These are phyloP conservation scores for Phellopilus nigrolimitatus DNA, from an alignment of 1,284 basidiomycete species.

Conservation along the genomic window DNA sequence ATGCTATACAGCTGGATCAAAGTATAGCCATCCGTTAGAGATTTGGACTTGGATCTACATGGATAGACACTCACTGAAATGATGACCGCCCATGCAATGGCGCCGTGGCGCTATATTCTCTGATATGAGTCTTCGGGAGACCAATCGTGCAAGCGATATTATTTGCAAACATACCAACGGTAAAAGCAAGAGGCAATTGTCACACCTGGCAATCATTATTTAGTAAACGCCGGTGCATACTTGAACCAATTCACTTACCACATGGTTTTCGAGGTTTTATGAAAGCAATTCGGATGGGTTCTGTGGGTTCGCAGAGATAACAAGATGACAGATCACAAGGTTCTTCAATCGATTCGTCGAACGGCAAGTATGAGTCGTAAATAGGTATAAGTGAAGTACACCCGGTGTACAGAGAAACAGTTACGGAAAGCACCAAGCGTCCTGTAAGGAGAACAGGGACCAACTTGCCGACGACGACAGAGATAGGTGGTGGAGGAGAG, in stretches of 20 bases:
- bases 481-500: slow-evolving; percentile 11
- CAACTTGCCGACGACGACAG: not conserved
- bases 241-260: slow-evolving; percentile 10
- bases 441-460: not conserved
- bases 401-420: no score
- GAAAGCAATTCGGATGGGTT: not conserved
- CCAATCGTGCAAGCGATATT: not conserved
- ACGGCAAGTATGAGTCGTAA: no score
- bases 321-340: not conserved
- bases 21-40: slow-evolving; percentile 1
- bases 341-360: no score
- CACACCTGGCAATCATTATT: no score
- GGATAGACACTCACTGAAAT: slow-evolving; percentile 46
- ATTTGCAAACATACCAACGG: slow-evolving; percentile 48
- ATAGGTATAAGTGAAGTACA: no score
- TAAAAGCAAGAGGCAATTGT: slow-evolving; percentile 65
- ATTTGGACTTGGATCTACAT: not conserved
- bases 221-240: not conserved
- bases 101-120: slow-evolving; percentile 54
- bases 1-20: slow-evolving; percentile 55
- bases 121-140: slow-evolving; percentile 15
- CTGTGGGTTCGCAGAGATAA: not conserved
- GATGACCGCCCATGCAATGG: slow-evolving; percentile 67
- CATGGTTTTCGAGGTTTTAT: slow-evolving; percentile 13
- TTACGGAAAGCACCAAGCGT: no score